These are phyloP conservation scores for Podosphaera fusca DNA, from an alignment of 2,329 filamentous ascomycete species.

Conservation along the genomic window DNA sequence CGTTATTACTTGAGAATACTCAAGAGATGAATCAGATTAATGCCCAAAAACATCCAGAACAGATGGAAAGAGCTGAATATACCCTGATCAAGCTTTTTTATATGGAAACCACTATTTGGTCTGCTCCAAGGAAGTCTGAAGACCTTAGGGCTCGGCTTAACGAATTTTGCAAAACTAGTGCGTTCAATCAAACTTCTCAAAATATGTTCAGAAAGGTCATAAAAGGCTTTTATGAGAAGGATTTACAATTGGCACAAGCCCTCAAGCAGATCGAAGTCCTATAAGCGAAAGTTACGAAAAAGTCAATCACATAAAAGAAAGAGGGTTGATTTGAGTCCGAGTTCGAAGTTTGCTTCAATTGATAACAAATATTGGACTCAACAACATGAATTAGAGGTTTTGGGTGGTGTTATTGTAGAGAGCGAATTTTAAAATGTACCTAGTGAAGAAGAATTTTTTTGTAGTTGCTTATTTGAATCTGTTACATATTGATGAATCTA, in stretches of 20 bases:
- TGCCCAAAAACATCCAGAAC: neutral
- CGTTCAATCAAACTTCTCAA: neutral
- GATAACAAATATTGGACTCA: too few species aligned
- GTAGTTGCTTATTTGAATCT: too few species aligned
- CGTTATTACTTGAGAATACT: too few species aligned
- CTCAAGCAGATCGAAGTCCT: neutral
- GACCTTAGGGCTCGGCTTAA: neutral
- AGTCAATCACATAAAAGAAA: too few species aligned
- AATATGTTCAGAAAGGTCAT: neutral
- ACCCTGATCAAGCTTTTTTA: neutral
- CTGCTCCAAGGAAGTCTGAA: neutral
- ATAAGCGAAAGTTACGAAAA: neutral
- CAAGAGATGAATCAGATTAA: too few species aligned
- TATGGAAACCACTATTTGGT: neutral
- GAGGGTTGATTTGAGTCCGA: too few species aligned
- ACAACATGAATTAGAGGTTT: too few species aligned
- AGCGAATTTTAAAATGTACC: too few species aligned
- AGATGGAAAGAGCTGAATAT: neutral
- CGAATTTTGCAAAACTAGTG: neutral
- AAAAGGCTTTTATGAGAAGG: neutral
- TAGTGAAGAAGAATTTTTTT: too few species aligned
- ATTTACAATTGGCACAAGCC: neutral
- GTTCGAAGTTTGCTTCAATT: too few species aligned
- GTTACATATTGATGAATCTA: too few species aligned
- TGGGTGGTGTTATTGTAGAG: neutral